Conservation (phyloP, 169 alveolate species). For the Plasmodium chabaudi region DNA sequence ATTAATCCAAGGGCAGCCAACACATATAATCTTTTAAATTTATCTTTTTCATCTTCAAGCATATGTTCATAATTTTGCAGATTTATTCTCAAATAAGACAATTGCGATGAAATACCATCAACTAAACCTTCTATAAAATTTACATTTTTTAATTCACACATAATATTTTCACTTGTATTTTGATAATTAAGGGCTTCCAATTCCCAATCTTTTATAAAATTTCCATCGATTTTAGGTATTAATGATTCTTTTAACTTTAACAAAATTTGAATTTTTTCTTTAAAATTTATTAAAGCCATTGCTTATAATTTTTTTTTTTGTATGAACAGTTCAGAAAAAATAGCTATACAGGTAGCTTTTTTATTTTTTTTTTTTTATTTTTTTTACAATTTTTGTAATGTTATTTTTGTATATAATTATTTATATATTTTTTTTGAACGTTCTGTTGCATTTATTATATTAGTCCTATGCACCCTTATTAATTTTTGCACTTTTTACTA, state of each 20-base stretch:
- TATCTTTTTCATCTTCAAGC: conserved; percentile 75
- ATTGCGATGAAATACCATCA: conserved; percentile 77
- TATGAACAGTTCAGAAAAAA: conserved; percentile 12
- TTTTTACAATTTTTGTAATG: no score
- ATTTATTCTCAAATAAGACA: conserved; percentile 73
- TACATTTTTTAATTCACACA: conserved; percentile 63
- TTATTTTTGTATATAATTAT: no score
- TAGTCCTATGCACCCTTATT: no score
- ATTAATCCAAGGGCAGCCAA: conserved; percentile 69
- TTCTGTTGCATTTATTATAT: no score
- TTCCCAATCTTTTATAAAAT: conserved; percentile 79
- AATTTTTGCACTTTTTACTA: no score
- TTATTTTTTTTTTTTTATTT: no score
- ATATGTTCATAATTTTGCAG: conserved; percentile 74
- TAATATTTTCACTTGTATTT: conserved; percentile 79
- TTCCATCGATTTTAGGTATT: conserved; percentile 77
- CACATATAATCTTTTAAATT: conserved; percentile 72
- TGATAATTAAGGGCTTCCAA: conserved; percentile 79
- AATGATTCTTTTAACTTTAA: conserved; percentile 71
- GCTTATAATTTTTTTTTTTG: conserved; percentile 2
- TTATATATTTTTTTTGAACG: no score
- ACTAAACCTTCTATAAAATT: conserved; percentile 29
- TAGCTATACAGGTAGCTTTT: background rate
- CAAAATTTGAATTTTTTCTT: conserved; percentile 69
- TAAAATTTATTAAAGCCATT: conserved; percentile 71